Percentiles rank a stretch among this genome's conserved stretches.
phyloP scores from a whole-genome alignment of 768 basidiomycete genomes.

The Boletus insuetus region DNA sequence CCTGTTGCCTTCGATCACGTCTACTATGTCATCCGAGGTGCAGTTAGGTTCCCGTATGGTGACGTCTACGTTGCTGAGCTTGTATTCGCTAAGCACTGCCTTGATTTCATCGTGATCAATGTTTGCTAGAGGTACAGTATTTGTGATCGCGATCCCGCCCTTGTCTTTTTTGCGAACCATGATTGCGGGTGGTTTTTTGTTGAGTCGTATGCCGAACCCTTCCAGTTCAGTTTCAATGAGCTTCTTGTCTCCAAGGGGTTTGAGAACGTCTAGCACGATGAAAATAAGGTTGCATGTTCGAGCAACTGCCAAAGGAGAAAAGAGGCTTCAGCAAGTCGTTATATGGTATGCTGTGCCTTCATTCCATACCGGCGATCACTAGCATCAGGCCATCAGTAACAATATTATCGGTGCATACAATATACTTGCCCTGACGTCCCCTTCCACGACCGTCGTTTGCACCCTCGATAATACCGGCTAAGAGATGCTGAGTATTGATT shows the following conservation, averaged over 20 bases:
- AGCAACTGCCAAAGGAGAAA: slow-evolving; percentile 58
- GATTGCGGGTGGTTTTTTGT: slow-evolving; percentile 91
- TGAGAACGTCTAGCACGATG: slow-evolving; percentile 96
- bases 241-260: slow-evolving; percentile 94
- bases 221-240: slow-evolving; percentile 92
- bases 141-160: slow-evolving; percentile 90
- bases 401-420: slow-evolving; percentile 15
- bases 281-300: slow-evolving; percentile 98
- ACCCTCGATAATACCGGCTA: slow-evolving; percentile 97
- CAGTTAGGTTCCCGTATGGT: slow-evolving; percentile 90
- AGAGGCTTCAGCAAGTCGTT: not conserved
- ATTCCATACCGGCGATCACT: slow-evolving; percentile 74
- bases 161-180: slow-evolving; percentile 83
- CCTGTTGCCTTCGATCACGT: slow-evolving; percentile 96
- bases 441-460: slow-evolving; percentile 94
- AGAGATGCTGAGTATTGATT: slow-evolving; percentile 16
- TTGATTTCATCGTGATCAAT: slow-evolving; percentile 96
- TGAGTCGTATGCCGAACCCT: slow-evolving; percentile 96
- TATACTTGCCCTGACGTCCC: slow-evolving; percentile 81
- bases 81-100: slow-evolving; percentile 92
- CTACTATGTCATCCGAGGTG: slow-evolving; percentile 94
- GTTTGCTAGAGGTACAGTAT: slow-evolving; percentile 94
- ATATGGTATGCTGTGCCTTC: slow-evolving; percentile 5
- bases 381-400: slow-evolving; percentile 3
- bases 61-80: slow-evolving; percentile 83